These are phyloP conservation scores for Phytopythium aichiense DNA, from an alignment of 352 stramenopile species.

Conservation along the genomic window DNA sequence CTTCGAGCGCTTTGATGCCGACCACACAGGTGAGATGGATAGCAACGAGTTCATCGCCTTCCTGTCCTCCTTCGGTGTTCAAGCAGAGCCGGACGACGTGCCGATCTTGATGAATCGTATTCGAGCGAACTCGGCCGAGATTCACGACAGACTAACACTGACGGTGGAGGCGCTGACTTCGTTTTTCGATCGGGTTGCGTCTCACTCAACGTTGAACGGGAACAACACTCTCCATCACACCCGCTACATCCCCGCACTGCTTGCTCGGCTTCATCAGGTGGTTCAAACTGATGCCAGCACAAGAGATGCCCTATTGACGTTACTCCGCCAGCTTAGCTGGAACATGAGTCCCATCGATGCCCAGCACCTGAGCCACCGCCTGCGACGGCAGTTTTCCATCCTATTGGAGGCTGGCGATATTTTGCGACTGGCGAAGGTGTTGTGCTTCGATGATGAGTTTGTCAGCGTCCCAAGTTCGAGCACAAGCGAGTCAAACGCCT, in stretches of 20 bases:
- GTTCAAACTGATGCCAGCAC: not conserved
- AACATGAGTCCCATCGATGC: not conserved
- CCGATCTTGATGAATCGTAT: slow-evolving; percentile 48
- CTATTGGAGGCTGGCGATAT: slow-evolving; percentile 14
- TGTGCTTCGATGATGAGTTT: slow-evolving; percentile 35
- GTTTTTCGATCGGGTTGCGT: not conserved
- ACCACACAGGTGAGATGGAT: slow-evolving; percentile 57
- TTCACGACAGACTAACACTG: not conserved
- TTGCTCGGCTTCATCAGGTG: not conserved
- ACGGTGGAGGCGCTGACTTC: not conserved
- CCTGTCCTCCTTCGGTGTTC: slow-evolving; percentile 38
- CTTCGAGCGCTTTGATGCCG: slow-evolving; percentile 49
- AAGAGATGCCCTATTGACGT: not conserved
- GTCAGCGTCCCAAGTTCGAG: not conserved
- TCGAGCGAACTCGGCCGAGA: slow-evolving; percentile 9
- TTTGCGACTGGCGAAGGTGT: slow-evolving; percentile 30
- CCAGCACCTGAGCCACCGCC: not conserved
- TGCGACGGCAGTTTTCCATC: not conserved
- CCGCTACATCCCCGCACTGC: not conserved
- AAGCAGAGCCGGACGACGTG: slow-evolving; percentile 28
- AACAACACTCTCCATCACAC: not conserved
- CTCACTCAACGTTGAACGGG: not conserved
- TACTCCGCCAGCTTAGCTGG: not conserved
- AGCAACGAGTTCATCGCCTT: slow-evolving; percentile 44
- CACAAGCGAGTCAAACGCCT: not conserved